These are phyloP conservation scores for Ceriops zippeliana DNA, from an alignment of 345 rosid genomes.

Conservation along the genomic window DNA sequence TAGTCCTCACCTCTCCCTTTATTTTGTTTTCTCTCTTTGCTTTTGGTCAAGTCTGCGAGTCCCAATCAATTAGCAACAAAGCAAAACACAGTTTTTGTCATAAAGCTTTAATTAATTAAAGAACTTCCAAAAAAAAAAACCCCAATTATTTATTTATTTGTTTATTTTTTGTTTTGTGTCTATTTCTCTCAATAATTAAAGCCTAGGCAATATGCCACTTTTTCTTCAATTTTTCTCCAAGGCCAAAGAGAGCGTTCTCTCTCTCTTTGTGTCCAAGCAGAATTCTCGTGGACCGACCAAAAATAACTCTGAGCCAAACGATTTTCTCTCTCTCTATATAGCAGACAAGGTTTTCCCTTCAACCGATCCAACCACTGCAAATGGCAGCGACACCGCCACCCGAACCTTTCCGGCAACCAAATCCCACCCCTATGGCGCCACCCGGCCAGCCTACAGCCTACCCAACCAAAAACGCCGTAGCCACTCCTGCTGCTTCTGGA, in stretches of 20 bases:
- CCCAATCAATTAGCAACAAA: too few relatives aligned
- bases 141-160: too few relatives aligned
- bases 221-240: not conserved
- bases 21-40: too few relatives aligned
- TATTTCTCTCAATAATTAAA: not conserved
- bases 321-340: constrained; percentile 30
- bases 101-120: too few relatives aligned
- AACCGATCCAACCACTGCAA: constrained; percentile 39
- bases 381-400: constrained; percentile 29
- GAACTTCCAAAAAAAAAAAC: too few relatives aligned
- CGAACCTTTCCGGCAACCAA: constrained; percentile 63
- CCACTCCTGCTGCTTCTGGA: constrained; percentile 53
- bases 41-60: too few relatives aligned
- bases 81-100: too few relatives aligned
- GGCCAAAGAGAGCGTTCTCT: not conserved
- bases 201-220: too few relatives aligned
- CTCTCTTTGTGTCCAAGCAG: not conserved
- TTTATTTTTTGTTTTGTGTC: too few relatives aligned
- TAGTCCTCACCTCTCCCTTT: not conserved
- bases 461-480: constrained; percentile 50
- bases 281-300: not conserved
- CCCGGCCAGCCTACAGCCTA: constrained; percentile 76
- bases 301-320: not conserved
- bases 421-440: constrained; percentile 63
- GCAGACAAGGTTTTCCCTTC: constrained; percentile 63